phyloP scores from a whole-genome alignment of 2,329 filamentous ascomycete species.

The Fusarium kyushuense region DNA sequence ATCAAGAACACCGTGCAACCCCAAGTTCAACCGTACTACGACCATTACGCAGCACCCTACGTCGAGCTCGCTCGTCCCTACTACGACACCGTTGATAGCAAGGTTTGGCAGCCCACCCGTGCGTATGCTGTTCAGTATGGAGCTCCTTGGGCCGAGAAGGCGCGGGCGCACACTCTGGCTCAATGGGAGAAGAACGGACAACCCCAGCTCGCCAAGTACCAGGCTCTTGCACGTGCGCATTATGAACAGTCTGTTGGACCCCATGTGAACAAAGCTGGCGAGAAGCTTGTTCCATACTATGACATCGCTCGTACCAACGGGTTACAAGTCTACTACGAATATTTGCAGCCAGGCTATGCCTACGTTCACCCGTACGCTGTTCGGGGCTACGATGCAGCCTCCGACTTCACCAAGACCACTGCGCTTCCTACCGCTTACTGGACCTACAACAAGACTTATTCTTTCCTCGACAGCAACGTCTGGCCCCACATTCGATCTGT shows the following conservation, averaged over 20 bases:
- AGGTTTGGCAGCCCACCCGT: slow-evolving; percentile 76
- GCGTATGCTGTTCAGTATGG: slow-evolving; percentile 78
- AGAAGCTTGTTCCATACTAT: slow-evolving; percentile 77
- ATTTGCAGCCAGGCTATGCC: slow-evolving; percentile 80
- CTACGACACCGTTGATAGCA: slow-evolving; percentile 70
- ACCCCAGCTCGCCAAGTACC: slow-evolving; percentile 77
- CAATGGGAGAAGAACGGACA: slow-evolving; percentile 85
- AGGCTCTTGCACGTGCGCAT: slow-evolving; percentile 68
- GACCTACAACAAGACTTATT: slow-evolving; percentile 75
- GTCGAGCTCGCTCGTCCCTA: slow-evolving; percentile 83
- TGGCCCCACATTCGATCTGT: slow-evolving; percentile 85
- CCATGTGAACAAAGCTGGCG: slow-evolving; percentile 73
- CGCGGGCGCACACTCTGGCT: slow-evolving; percentile 71
- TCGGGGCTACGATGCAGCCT: slow-evolving; percentile 74
- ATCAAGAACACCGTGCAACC: slow-evolving; percentile 74
- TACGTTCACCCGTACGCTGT: slow-evolving; percentile 79
- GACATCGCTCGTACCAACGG: slow-evolving; percentile 71
- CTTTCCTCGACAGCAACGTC: slow-evolving; percentile 80
- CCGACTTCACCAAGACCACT: slow-evolving; percentile 75
- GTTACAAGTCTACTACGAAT: slow-evolving; percentile 75
- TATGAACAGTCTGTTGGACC: slow-evolving; percentile 81
- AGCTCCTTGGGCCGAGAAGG: slow-evolving; percentile 77
- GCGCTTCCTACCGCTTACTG: slow-evolving; percentile 79
- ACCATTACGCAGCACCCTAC: slow-evolving; percentile 85
- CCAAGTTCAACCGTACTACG: slow-evolving; percentile 86